Evolutionary conservation across 1,284 basidiomycete species (phyloP).

Genomic region (Leccinum fuscescens): DNA sequence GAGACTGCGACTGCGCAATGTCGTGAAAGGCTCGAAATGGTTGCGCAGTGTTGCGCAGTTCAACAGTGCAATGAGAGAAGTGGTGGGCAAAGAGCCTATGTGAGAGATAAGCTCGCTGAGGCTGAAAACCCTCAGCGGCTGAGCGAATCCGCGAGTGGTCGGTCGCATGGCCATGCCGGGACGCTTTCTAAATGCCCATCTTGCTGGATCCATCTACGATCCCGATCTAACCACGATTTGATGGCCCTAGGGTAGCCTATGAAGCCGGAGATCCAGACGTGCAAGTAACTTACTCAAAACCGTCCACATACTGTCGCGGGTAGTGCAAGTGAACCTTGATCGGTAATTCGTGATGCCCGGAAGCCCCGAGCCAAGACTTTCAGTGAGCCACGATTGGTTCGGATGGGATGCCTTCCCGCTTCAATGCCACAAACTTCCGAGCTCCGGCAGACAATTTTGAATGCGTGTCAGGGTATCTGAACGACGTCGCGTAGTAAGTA

Average conservation of each 20-base stretch:
- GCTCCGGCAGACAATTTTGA: no score
- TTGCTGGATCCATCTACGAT: neutral
- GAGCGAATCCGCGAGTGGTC: neutral
- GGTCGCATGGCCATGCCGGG: neutral
- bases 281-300: neutral
- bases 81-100: no score
- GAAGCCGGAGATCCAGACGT: neutral
- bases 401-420: neutral
- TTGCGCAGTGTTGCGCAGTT: neutral
- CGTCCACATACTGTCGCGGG: neutral
- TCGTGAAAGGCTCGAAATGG: neutral
- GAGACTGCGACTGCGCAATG: neutral
- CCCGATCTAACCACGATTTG: neutral
- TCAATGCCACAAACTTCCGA: neutral
- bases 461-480: no score
- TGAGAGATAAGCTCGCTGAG: neutral
- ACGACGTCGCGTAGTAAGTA: no score
- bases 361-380: neutral
- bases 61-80: neutral
- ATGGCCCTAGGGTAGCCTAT: neutral
- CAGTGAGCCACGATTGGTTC: neutral
- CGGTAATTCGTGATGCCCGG: neutral
- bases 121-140: constrained; percentile 1
- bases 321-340: neutral
- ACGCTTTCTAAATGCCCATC: neutral